Base-by-base conservation (phyloP, 257 asterid genomes). In the Solanum raphanifolium region DNA sequence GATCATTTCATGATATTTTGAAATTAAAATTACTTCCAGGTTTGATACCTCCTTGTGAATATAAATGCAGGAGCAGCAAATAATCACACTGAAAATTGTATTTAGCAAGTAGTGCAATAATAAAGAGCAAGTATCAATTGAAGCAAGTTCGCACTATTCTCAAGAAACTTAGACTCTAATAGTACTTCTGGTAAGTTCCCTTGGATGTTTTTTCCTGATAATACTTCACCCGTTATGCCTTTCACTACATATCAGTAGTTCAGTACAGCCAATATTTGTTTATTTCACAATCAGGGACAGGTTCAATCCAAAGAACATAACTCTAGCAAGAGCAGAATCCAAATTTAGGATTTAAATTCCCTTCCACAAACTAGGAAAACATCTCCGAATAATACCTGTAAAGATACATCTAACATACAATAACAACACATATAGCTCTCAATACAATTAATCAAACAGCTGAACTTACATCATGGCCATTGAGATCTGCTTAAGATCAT, bases 381-480 rank as follows among this genome's bases (percentile, higher is more conserved):
- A 74, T 12, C 83, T 36, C 52, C 31, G 5, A 36, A 74, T 21
- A 74, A 35, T 74, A 35, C 82, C 0, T 21, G 29, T 74, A 74
- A 11, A 74, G 39, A 35, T 36, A 21, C 52, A 74, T 36, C 83
- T 36, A 74, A 36, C 82, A 36, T 74, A 74, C 83, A 35, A 15
- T 43, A 74, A 74, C 83, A 36, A 36, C 32, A 21, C 10, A 13
- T 35, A 36, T 74, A 74, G 31, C 31, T 74, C 83, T 74, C 39
- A 36, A 74, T 74, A 36, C 52, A 36, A 36, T 10, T 21, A 36
- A 74, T 35, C 83, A 74, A 74, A 74, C 20, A 74, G 32, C 52
- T 36, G 83, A 74, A 91, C 98, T 93, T 90, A 97, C 99, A 97
- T 97, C 99, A 97, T 94, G 41, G 99, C 99, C 99, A 97, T 96